These are phyloP conservation scores for Chlamydomonas incerta DNA, from an alignment of 139 green algal species.

Conservation along the genomic window DNA sequence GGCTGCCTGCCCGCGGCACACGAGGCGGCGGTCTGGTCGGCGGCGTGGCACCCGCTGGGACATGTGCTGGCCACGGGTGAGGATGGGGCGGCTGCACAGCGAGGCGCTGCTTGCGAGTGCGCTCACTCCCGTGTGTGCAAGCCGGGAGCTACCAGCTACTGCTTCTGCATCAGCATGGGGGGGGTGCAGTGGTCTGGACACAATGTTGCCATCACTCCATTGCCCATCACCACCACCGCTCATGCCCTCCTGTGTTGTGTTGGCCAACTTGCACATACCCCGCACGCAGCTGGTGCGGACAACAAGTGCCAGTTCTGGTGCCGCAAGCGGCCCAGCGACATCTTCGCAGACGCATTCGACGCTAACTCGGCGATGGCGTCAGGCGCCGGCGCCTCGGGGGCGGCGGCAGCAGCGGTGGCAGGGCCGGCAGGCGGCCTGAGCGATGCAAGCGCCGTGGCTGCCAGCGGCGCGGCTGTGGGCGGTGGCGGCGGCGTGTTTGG, in stretches of 20 bases:
- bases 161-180: no score
- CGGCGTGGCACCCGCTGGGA: conserved; percentile 89
- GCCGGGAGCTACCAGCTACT: no score
- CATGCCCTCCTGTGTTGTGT: no score
- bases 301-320: conserved; percentile 48
- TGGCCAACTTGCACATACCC: no score
- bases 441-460: neutral
- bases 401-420: neutral
- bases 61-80: conserved; percentile 84
- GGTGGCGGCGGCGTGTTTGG: neutral
- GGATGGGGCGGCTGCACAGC: no score
- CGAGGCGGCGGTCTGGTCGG: conserved; percentile 50
- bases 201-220: no score
- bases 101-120: neutral
- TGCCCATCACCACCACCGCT: no score
- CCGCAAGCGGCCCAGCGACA: conserved; percentile 43
- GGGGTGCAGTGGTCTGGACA: no score
- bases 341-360: conserved; percentile 14
- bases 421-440: neutral
- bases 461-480: neutral
- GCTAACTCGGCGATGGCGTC: neutral
- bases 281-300: conserved; percentile 19
- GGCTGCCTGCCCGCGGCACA: conserved; percentile 41
- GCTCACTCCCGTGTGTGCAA: neutral
- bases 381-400: neutral